A percentile compares a stretch with the other conserved stretches of the same genome.
phyloP scores from a whole-genome alignment of 495 filamentous ascomycete genomes.

The Lophiostoma macrostomum region DNA sequence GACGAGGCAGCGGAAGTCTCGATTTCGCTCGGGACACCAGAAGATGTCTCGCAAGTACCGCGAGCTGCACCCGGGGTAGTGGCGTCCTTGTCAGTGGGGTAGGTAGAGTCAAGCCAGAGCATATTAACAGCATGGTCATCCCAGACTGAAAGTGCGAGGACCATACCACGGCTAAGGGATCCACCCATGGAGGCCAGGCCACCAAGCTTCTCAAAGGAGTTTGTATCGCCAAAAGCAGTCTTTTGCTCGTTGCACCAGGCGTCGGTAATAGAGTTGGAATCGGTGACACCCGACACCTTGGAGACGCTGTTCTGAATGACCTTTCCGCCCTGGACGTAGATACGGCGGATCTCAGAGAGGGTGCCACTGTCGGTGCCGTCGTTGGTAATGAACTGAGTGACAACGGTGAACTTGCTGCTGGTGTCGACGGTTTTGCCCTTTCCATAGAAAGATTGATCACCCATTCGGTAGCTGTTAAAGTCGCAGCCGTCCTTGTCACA shows the following conservation, averaged over 20 bases:
- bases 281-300: conserved; percentile 51
- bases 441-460: conserved; percentile 56
- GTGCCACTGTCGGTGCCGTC: conserved; percentile 45
- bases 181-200: conserved; percentile 57
- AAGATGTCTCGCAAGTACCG: conserved; percentile 61
- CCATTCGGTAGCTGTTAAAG: conserved; percentile 61
- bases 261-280: conserved; percentile 55
- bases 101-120: conserved; percentile 81
- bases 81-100: conserved; percentile 56
- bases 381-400: conserved; percentile 59
- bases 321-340: conserved; percentile 60
- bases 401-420: conserved; percentile 57
- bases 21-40: conserved; percentile 58
- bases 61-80: conserved; percentile 62
- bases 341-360: conserved; percentile 55
- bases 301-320: conserved; percentile 58
- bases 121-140: conserved; percentile 73
- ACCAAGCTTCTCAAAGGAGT: conserved; percentile 57
- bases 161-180: conserved; percentile 59
- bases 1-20: conserved; percentile 53
- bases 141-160: conserved; percentile 74
- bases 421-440: conserved; percentile 56
- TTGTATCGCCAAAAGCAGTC: conserved; percentile 57
- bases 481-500: conserved; percentile 66
- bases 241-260: conserved; percentile 62